phyloP scores from a whole-genome alignment of 2,329 filamentous ascomycete species.

The Botryotinia globosa region DNA sequence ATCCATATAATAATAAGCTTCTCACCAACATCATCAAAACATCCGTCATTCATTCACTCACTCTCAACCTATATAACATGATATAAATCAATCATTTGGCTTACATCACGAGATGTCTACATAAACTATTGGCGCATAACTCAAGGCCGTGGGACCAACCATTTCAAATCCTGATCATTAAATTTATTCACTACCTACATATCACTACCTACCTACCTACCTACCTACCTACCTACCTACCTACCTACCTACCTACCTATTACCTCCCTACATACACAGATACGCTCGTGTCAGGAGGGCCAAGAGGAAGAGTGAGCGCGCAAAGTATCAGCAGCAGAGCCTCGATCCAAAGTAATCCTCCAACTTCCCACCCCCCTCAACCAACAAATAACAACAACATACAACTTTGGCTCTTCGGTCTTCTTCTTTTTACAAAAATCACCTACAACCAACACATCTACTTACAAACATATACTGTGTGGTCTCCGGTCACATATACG shows the following conservation, averaged over 20 bases:
- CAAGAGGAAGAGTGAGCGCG: background rate
- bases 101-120: background rate
- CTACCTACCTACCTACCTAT: too few species aligned
- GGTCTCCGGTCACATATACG: background rate
- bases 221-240: background rate
- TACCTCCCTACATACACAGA: background rate
- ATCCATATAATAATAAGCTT: background rate
- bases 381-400: background rate
- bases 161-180: background rate
- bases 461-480: background rate
- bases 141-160: slow-evolving; percentile 1
- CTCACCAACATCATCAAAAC: background rate
- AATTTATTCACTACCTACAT: background rate
- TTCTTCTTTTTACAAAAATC: background rate
- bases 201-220: too few species aligned
- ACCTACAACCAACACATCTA: background rate
- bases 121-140: background rate
- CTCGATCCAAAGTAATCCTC: slow-evolving; percentile 6
- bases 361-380: background rate
- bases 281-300: slow-evolving; percentile 9
- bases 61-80: too few species aligned
- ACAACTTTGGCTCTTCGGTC: background rate
- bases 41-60: background rate
- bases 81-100: background rate
- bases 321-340: slow-evolving; percentile 7